A percentile compares a stretch with the other conserved stretches of the same genome.
Conservation (phyloP, 352 stramenopile genomes). For the Phytophthora sp. region DNA sequence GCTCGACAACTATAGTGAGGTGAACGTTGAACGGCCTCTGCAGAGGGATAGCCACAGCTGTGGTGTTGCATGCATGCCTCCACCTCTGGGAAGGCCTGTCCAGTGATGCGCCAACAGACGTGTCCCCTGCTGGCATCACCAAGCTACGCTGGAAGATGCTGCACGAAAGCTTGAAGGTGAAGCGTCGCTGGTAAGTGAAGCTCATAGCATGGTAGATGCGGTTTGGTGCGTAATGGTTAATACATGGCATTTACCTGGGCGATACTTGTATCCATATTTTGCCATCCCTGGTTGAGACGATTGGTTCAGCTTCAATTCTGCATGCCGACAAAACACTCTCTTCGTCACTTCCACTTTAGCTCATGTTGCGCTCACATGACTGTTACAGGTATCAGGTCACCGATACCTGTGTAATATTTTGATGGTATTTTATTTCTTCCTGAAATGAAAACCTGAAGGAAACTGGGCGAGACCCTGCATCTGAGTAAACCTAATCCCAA, state of each 20-base stretch:
- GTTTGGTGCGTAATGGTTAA: background rate
- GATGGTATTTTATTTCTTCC: background rate
- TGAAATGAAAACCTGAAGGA: background rate
- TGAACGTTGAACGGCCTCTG: background rate
- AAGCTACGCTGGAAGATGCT: conserved; percentile 12
- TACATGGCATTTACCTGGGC: conserved; percentile 8
- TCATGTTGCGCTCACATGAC: background rate
- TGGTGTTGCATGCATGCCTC: conserved; percentile 4
- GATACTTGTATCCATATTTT: background rate
- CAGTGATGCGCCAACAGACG: conserved; percentile 8
- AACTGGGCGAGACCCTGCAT: too few relatives aligned
- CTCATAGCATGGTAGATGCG: too few relatives aligned
- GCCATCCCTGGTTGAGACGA: background rate
- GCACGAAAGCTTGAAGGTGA: conserved; percentile 5
- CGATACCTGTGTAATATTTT: background rate
- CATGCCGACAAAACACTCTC: background rate
- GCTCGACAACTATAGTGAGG: background rate
- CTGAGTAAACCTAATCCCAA: background rate
- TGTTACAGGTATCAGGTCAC: background rate
- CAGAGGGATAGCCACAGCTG: conserved; percentile 13
- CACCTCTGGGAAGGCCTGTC: conserved; percentile 3
- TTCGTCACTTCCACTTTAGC: background rate
- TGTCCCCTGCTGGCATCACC: conserved; percentile 7
- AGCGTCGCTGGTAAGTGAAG: conserved; percentile 2
- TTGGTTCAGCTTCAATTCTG: background rate